Evolutionary conservation across 306 rosid species (phyloP).

Genomic region (Sophora flavescens): DNA sequence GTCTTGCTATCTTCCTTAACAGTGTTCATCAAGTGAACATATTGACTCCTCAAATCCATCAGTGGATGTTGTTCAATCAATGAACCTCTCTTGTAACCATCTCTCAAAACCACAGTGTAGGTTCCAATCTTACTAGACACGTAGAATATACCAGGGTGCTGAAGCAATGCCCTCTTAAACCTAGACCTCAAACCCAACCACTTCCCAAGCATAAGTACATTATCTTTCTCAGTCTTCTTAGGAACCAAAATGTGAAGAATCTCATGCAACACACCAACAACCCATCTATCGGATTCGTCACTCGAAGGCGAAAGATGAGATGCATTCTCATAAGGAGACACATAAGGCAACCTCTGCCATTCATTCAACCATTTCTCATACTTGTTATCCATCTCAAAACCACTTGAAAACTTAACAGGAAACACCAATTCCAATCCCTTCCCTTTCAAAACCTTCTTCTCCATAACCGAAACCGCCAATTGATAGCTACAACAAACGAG

Average conservation of each 20-base stretch:
- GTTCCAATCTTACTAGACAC: constrained; percentile 74
- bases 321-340: constrained; percentile 80
- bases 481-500: constrained; percentile 84
- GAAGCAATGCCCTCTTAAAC: constrained; percentile 76
- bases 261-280: constrained; percentile 81
- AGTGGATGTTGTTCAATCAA: constrained; percentile 60
- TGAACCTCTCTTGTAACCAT: constrained; percentile 85
- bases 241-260: constrained; percentile 76
- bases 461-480: constrained; percentile 64
- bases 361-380: constrained; percentile 77
- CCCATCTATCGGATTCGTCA: constrained; percentile 83
- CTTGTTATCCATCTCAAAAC: constrained; percentile 80
- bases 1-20: constrained; percentile 58
- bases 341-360: constrained; percentile 82
- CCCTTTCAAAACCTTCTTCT: constrained; percentile 48
- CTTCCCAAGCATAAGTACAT: constrained; percentile 68
- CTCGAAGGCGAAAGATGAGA: constrained; percentile 60
- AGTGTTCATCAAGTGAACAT: constrained; percentile 72
- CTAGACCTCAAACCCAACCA: constrained; percentile 77
- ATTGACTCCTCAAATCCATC: constrained; percentile 68
- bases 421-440: constrained; percentile 49
- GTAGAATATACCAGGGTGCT: constrained; percentile 86
- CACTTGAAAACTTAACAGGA: constrained; percentile 70
- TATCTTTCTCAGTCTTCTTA: constrained; percentile 77
- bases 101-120: constrained; percentile 74